Conservation (phyloP, 75 land plant genomes). For the Pinus albicaulis region DNA sequence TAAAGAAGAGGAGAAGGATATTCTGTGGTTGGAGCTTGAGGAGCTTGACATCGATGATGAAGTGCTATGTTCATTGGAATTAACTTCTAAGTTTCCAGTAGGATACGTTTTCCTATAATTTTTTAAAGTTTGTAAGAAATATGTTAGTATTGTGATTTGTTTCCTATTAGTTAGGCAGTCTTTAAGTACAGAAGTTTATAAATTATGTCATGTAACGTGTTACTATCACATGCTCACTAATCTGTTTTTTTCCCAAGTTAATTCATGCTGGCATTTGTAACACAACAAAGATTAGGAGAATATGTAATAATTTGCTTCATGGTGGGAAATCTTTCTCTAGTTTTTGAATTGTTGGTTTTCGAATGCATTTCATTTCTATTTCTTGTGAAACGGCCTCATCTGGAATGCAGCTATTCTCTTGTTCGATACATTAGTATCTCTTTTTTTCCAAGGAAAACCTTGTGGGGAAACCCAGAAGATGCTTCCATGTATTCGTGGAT, state of each 20-base stretch:
- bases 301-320: conserved; percentile 1
- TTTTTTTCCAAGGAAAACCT: no score
- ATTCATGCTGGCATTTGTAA: background rate
- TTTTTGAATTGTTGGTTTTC: background rate
- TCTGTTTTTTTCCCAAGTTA: background rate
- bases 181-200: background rate
- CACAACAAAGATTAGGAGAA: background rate
- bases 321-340: background rate
- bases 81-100: conserved; percentile 76
- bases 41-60: conserved; percentile 80
- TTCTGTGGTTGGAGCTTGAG: conserved; percentile 88
- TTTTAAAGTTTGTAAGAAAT: background rate
- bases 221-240: background rate
- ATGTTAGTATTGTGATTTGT: background rate
- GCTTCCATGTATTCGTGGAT: no score
- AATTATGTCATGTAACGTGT: background rate
- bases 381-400: background rate
- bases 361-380: background rate
- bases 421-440: background rate
- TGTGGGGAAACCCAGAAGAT: no score
- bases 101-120: conserved; percentile 5
- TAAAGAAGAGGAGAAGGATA: conserved; percentile 36
- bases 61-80: conserved; percentile 55
- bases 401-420: background rate
- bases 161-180: background rate